A percentile compares a stretch with the other conserved stretches of the same genome.
Evolutionary conservation across 1,139 yeast genomes (phyloP).

Genomic region (Taiozyma sp.): DNA sequence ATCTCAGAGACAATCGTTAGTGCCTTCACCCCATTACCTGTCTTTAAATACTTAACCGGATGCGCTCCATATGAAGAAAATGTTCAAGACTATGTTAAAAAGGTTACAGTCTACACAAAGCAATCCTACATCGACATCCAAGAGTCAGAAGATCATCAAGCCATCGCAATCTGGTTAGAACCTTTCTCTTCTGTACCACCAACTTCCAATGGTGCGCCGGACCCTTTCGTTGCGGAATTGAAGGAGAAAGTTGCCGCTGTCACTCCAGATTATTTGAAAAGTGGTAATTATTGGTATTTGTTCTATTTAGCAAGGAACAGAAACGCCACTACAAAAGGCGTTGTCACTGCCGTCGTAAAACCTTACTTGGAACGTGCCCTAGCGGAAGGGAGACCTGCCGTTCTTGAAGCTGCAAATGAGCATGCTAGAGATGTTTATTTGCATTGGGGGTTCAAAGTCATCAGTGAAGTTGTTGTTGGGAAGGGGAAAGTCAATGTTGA

Average conservation of each 20-base stretch:
- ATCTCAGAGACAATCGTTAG: conserved; percentile 1
- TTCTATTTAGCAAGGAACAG: conserved; percentile 16
- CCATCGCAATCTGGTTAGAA: conserved; percentile 16
- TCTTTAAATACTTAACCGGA: neutral
- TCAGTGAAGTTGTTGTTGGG: conserved; percentile 9
- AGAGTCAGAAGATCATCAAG: conserved; percentile 11
- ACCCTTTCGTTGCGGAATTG: conserved; percentile 4
- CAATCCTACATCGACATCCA: conserved; percentile 2
- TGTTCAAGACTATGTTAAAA: neutral
- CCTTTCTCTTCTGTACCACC: conserved; percentile 7
- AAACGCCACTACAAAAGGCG: conserved; percentile 6
- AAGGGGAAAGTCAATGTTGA: conserved; percentile 5
- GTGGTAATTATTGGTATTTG: conserved; percentile 10
- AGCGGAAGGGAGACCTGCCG: conserved; percentile 10
- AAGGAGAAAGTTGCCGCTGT: conserved; percentile 2
- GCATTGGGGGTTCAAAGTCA: conserved; percentile 16
- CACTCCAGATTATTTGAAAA: conserved; percentile 1
- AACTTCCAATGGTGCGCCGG: neutral
- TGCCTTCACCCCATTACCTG: conserved; percentile 2
- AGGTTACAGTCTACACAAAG: neutral
- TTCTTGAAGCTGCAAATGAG: conserved; percentile 14
- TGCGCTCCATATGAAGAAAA: neutral
- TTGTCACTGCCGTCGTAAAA: conserved; percentile 14
- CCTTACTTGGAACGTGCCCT: conserved; percentile 9
- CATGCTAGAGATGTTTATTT: conserved; percentile 18